Percentiles rank a stretch among this genome's conserved stretches.
These are phyloP conservation scores for Hymenoscyphus occultus DNA, from an alignment of 2,329 filamentous ascomycete genomes.

Conservation along the genomic window DNA sequence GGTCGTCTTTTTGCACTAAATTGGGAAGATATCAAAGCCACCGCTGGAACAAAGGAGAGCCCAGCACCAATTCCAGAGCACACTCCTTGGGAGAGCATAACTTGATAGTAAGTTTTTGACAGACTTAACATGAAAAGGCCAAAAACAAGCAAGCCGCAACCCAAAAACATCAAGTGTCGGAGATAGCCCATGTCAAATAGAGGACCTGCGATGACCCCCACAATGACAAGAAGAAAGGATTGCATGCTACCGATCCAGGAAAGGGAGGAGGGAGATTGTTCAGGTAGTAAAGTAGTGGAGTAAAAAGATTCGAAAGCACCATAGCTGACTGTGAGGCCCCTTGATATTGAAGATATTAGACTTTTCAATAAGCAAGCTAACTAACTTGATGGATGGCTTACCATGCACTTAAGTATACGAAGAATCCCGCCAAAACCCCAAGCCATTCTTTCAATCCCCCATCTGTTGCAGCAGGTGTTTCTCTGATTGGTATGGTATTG, in stretches of 20 bases:
- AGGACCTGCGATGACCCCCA: slow-evolving; percentile 44
- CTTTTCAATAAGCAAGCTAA: too few species aligned
- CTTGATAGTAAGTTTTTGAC: too few species aligned
- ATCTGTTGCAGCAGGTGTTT: too few species aligned
- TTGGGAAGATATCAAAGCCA: slow-evolving; percentile 59
- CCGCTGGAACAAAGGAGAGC: slow-evolving; percentile 61
- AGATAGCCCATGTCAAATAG: slow-evolving; percentile 48
- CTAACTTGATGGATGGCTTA: too few species aligned
- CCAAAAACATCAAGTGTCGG: slow-evolving; percentile 37
- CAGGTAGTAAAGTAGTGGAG: slow-evolving; percentile 33
- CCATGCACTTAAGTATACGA: too few species aligned
- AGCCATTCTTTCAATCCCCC: too few species aligned
- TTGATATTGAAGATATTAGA: background rate
- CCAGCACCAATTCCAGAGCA: slow-evolving; percentile 47
- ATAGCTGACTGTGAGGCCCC: slow-evolving; percentile 35
- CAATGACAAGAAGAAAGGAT: slow-evolving; percentile 42
- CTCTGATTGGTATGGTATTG: too few species aligned
- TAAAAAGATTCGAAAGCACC: slow-evolving; percentile 44
- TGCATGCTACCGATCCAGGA: slow-evolving; percentile 51
- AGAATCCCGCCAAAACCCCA: too few species aligned
- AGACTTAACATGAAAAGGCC: too few species aligned
- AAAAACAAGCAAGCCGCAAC: slow-evolving; percentile 47
- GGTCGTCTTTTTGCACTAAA: slow-evolving; percentile 26
- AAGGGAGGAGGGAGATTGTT: slow-evolving; percentile 39
- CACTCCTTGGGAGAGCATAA: slow-evolving; percentile 54